phyloP scores from a whole-genome alignment of 1,284 basidiomycete genomes.

The Leccinum proliferum region DNA sequence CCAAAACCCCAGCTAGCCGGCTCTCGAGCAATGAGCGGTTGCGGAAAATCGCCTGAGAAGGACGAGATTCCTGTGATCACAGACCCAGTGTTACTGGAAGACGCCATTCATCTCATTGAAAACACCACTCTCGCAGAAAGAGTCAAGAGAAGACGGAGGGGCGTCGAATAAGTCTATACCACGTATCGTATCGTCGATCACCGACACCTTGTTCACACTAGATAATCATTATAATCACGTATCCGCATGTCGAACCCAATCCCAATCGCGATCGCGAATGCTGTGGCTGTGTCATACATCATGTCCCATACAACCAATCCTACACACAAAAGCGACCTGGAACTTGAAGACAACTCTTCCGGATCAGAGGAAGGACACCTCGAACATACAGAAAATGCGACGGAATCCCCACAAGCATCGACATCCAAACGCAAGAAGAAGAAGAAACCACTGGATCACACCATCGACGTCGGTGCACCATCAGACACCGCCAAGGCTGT shows the following conservation, averaged over 20 bases:
- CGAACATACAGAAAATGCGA: constrained; percentile 19
- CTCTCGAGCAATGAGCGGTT: not conserved
- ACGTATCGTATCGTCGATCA: not conserved
- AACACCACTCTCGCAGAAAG: not conserved
- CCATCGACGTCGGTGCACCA: constrained; percentile 20
- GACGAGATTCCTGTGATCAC: not conserved
- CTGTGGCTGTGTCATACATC: not conserved
- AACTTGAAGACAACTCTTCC: constrained; percentile 21
- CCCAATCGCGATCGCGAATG: not conserved
- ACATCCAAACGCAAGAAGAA: constrained; percentile 65
- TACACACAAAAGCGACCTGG: constrained; percentile 32
- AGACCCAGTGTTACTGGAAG: not conserved
- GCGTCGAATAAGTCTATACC: not conserved
- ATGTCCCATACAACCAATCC: constrained; percentile 31
- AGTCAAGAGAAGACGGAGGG: not conserved
- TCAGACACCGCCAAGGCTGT: constrained; percentile 56
- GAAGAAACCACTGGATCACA: constrained; percentile 50
- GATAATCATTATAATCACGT: too few relatives aligned
- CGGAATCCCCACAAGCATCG: constrained; percentile 30
- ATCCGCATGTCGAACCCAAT: too few relatives aligned
- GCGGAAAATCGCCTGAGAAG: not conserved
- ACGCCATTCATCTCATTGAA: not conserved
- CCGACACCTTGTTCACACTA: too few relatives aligned
- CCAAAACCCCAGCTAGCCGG: not conserved
- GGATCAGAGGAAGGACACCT: constrained; percentile 34